Evolutionary conservation across 1,284 basidiomycete genomes (phyloP), one percentile per base, ranked within the genome.

Genomic region (Ganoderma boninense): DNA sequence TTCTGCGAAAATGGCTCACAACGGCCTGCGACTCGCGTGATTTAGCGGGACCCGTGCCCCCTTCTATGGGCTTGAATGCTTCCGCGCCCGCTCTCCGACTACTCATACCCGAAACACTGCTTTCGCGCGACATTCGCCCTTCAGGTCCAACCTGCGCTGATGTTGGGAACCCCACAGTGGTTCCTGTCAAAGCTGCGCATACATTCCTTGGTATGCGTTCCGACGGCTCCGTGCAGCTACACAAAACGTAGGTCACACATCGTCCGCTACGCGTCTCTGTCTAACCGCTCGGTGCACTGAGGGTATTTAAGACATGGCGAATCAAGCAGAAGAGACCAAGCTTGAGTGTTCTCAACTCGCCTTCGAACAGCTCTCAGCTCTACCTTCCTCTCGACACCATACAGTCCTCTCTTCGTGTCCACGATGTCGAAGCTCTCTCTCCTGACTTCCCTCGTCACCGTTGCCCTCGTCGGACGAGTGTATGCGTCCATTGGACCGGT

Each of bases 401-500:
- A 59, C 63, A 59, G 60, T 13, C 29, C 26, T 46, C n/a, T 38
- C 29, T 46, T 46, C n/a, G 23, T 26, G 23, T 26, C 4, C 23
- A 52, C 49, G 13, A 52, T 52, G 49, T 52, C 49, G 23, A 52
- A 32, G 32, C 49, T 29, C 44, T 32, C 54, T 2, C 18, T 46
- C 10, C 61, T 66, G 40, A 40, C 65, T 16, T 38, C 67, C 11
- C 35, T 66, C 8, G 57, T 69, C n/a, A n/a, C 64, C 16, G 52
- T 66, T 26, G 69, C 66, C 8, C 63, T 73, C 60, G 46, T 64
- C 14, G 60, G 18, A 57, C 54, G 26, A 63, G 16, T 23, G 10
- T 35, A 70, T 14, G 71, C 62, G 1, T 61, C 73, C 18, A 67
- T 75, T 32, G 76, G 76, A 4, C 76, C 76, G 23, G 67, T 64